These are phyloP conservation scores for Akanthomyces muscarius DNA, from an alignment of 2,329 filamentous ascomycete genomes.

Conservation along the genomic window DNA sequence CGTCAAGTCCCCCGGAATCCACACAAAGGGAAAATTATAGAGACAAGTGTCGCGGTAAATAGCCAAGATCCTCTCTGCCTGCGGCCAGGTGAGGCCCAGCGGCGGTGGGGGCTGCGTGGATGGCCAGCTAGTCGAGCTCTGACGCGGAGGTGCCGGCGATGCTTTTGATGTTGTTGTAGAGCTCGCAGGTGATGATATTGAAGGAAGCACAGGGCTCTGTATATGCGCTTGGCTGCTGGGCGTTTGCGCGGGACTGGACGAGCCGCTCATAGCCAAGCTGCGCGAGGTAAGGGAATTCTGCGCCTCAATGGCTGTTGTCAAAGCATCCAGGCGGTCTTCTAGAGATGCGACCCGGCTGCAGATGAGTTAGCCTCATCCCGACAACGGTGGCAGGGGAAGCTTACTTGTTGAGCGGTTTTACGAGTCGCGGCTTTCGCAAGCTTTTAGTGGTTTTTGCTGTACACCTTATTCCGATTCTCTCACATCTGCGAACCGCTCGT, in stretches of 20 bases:
- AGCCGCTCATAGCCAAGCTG: constrained; percentile 5
- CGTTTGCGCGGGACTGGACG: not conserved
- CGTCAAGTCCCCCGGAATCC: constrained; percentile 28
- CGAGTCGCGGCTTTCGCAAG: constrained; percentile 30
- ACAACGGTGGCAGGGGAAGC: not conserved
- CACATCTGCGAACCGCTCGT: constrained; percentile 23
- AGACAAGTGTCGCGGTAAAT: constrained; percentile 32
- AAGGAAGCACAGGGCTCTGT: constrained; percentile 3
- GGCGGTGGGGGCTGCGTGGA: constrained; percentile 22
- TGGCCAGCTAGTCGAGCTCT: constrained; percentile 10
- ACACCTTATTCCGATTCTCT: constrained; percentile 28
- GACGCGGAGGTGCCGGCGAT: constrained; percentile 11
- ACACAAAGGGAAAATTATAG: constrained; percentile 37
- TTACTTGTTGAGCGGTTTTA: constrained; percentile 27
- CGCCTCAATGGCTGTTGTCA: constrained; percentile 18
- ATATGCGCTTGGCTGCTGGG: not conserved
- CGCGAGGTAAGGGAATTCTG: constrained; percentile 14
- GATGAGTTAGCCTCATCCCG: not conserved
- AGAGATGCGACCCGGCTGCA: constrained; percentile 25
- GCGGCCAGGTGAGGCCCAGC: constrained; percentile 37
- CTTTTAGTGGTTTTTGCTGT: constrained; percentile 27
- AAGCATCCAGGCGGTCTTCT: constrained; percentile 24
- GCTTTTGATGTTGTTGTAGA: constrained; percentile 1
- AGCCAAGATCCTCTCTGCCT: constrained; percentile 33
- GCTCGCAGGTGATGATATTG: constrained; percentile 17